Percentiles rank a stretch among this genome's conserved stretches.
phyloP scores from a whole-genome alignment of 768 basidiomycete species.

The Tylopilus plumbeoviolaceoides region DNA sequence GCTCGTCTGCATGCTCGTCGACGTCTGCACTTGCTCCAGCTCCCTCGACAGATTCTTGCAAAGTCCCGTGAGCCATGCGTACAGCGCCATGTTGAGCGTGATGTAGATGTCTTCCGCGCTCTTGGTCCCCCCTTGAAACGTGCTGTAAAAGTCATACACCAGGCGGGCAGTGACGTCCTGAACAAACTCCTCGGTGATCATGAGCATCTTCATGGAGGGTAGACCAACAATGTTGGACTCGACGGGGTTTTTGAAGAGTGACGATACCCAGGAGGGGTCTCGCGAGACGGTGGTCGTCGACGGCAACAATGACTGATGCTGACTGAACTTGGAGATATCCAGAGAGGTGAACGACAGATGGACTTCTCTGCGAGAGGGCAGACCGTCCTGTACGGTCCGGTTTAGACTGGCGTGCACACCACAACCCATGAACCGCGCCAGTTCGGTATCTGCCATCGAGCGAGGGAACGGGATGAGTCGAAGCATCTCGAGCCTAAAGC shows the following conservation, averaged over 20 bases:
- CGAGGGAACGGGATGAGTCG: slow-evolving; percentile 76
- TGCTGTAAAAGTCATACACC: slow-evolving; percentile 68
- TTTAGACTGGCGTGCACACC: slow-evolving; percentile 67
- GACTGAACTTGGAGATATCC: slow-evolving; percentile 70
- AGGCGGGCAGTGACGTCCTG: slow-evolving; percentile 42
- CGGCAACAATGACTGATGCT: slow-evolving; percentile 47
- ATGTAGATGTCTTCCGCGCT: slow-evolving; percentile 79
- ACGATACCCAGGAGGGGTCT: slow-evolving; percentile 55
- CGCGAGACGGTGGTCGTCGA: slow-evolving; percentile 37
- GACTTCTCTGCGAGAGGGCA: slow-evolving; percentile 58
- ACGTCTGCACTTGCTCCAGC: slow-evolving; percentile 66
- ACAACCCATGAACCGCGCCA: slow-evolving; percentile 68
- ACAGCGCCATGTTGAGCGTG: slow-evolving; percentile 76
- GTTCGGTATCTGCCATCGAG: slow-evolving; percentile 71
- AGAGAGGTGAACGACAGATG: slow-evolving; percentile 72
- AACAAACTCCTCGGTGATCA: slow-evolving; percentile 63
- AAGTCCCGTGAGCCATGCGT: slow-evolving; percentile 75
- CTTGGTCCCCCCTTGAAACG: slow-evolving; percentile 54
- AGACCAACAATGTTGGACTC: slow-evolving; percentile 77
- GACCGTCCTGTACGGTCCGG: slow-evolving; percentile 50
- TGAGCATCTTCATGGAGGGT: slow-evolving; percentile 78
- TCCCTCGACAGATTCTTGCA: slow-evolving; percentile 74
- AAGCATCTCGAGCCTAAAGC: slow-evolving; percentile 59
- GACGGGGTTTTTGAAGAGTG: slow-evolving; percentile 54
- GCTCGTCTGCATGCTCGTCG: slow-evolving; percentile 46